Evolutionary conservation across 2,329 filamentous ascomycete species (phyloP), one percentile per base, ranked within the genome.

Genomic region (Xylariaceae sp.): DNA sequence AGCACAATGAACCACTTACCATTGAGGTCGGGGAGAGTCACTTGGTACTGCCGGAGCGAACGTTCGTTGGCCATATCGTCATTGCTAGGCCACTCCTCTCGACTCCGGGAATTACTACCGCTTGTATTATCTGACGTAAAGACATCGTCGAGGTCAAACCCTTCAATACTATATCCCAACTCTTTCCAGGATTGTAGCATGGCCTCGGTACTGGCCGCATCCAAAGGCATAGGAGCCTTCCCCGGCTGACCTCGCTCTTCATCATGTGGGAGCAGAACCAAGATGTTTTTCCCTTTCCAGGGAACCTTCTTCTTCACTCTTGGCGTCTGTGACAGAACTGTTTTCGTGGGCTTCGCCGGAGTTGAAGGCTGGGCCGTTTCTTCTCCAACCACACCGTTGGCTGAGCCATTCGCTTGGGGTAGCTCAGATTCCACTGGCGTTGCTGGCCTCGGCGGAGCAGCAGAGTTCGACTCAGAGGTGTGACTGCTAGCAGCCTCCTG

Each of bases 251-350:
- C 83, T 48, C 82, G 73, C 37, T 77, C 71, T 36, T 84, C 81
- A 45, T 85, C 79, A 31, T 74, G 66, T 5, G 85, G 85, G 14
- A 89, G 64, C 17, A 81, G 67, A 30, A 89, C 79, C 52, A 85
- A 62, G 37, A 87, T 86, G 43, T 77, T 80, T 64, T 87, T 88
- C 41, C 81, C 82, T 54, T 74, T 83, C 83, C 84, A 88, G 31
- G 74, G 71, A 2, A 89, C 69, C 63, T 82, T 86, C 59, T 85
- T 88, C 64, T 75, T 85, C 6, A 76, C 47, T 9, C 76, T 67
- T n/a, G 76, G 76, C 5, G 74, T 74, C 32, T 64, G 59, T 3
- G 63, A 59, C 5, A 63, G 56, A 17, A 65, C 64, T 36, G 63
- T 50, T 43, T 67, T 69, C 14, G 41, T 52, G 8, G 53, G 50